Base-by-base conservation (phyloP, 2,329 filamentous ascomycete species). In the Ceratocystis harringtonii region DNA sequence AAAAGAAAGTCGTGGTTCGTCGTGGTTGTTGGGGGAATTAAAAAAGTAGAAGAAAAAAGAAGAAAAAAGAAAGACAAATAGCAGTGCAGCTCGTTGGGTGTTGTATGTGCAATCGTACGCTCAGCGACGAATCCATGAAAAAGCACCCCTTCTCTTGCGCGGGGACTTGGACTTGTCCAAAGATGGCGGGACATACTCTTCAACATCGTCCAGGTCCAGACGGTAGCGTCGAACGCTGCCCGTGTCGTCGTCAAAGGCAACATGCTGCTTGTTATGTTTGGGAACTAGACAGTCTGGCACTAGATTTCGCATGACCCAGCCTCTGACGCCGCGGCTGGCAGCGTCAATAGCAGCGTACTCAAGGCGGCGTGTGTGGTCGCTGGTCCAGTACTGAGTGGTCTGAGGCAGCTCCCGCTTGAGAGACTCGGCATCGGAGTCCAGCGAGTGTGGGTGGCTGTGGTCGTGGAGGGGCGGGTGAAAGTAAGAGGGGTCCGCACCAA, bases 291-390 rank as follows among this genome's bases (percentile, higher is more conserved):
- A 86, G 68, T 84, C 81, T 0, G 84, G 84, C 2, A 86, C 76
- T 6, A 86, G 72, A 69, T 81, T 77, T 55, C 79, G 77, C 71
- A 80, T 76, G 43, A 85, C 70, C 80, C 84, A 86, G 12, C 84
- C 84, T 69, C 79, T 79, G 36, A 87, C 76, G 3, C 84, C 84
- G 1, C 78, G 77, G 44, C 78, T 80, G 1, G 84, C 83, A 0
- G 83, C 83, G 62, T 87, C 84, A 50, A 87, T 87, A 65, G 84
- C 84, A 0, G 83, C 84, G 69, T 87, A 87, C 74, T 87, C 84
- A 2, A 85, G 76, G 10, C 83, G 77, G 2, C 84, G 78, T 0
- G 84, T 86, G 64, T 77, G 78, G 71, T 86, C 82, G 70, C 82
- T 85, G 0, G 83, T 86, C 84, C 84, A 87, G 74, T 86, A 87